Evolutionary conservation across 1,284 basidiomycete genomes (phyloP).

Genomic region (Fomes fomentarius): DNA sequence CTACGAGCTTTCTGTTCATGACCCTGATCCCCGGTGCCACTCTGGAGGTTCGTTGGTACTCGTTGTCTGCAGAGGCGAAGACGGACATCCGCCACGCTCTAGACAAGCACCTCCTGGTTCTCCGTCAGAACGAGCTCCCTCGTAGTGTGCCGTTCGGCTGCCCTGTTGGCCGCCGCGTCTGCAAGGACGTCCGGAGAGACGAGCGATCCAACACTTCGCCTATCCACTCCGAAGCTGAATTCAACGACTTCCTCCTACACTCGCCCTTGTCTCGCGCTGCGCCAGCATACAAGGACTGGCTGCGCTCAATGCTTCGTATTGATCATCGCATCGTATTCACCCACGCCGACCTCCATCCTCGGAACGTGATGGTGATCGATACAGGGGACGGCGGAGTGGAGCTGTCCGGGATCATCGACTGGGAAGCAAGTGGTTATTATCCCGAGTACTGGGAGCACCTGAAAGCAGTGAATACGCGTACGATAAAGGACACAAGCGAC

Average conservation of each 20-base stretch:
- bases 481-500: conserved; percentile 25
- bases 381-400: conserved; percentile 9
- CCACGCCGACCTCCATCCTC: conserved; percentile 33
- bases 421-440: conserved; percentile 34
- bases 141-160: conserved; percentile 7
- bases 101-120: neutral
- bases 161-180: conserved; percentile 11
- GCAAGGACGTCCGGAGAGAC: conserved; percentile 22
- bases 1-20: conserved; percentile 27
- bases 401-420: conserved; percentile 31
- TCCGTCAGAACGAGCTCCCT: conserved; percentile 1
- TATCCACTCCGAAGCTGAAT: conserved; percentile 17
- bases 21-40: conserved; percentile 24
- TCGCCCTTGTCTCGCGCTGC: conserved; percentile 6
- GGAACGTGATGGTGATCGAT: conserved; percentile 32
- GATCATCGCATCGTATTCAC: conserved; percentile 33
- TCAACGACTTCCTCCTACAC: conserved; percentile 29
- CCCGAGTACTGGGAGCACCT: conserved; percentile 35
- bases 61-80: conserved; percentile 8
- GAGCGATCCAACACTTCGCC: conserved; percentile 5
- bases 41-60: conserved; percentile 16
- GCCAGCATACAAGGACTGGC: conserved; percentile 19
- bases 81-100: conserved; percentile 1
- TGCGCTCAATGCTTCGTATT: conserved; percentile 23
- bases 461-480: conserved; percentile 31